Base-by-base conservation (phyloP, 805 yeast species). In the Kazachstania kunashirensis region DNA sequence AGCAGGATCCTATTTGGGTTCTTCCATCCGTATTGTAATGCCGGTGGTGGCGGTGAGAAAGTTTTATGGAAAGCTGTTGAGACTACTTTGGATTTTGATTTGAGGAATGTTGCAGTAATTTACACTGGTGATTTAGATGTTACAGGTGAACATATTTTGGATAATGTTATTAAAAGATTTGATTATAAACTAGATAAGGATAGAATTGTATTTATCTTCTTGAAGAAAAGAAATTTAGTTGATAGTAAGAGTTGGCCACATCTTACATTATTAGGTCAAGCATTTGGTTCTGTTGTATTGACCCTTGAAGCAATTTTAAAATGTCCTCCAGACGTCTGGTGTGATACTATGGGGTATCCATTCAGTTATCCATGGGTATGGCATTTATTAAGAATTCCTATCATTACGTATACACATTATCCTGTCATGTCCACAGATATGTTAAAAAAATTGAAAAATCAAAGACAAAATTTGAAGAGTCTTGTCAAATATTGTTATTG, bases 31-130 rank as follows among this genome's bases (percentile, higher is more conserved):
- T 83, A 79, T 49, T 86, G 96, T 45, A 84, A 83, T 55, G 94
- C 95, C 27, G 95, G 94, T 31, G 99, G 99, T 14, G 99, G 99
- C 21, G 99, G 99, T 17, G 99, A 92, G 55, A 74, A 89, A 39
- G 98, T 92, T 0, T 65, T 92, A 28, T 92, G 98, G 98, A 86
- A 84, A 38, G 95, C 96, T 0, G 84, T 89, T 6, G 70, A 73
- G 46, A 69, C 79, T 23, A 82, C 95, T 0, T 63, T 88, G 41
- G 45, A 57, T 8, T 59, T 65, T 16, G 66, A 69, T 42, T 60
- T 62, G 6, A 50, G 59, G 20, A 75, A 77, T 47, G 61, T 83
- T 6, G 82, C 71, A 2, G 77, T 74, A 2, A 65, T 92, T 7
- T 92, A 92, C 55, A 77, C 88, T 12, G 84, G 84, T 15, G 83